Percentiles rank a stretch among this genome's conserved stretches.
phyloP scores from a whole-genome alignment of 2,329 filamentous ascomycete genomes.

The Taxawa tesnikishii region DNA sequence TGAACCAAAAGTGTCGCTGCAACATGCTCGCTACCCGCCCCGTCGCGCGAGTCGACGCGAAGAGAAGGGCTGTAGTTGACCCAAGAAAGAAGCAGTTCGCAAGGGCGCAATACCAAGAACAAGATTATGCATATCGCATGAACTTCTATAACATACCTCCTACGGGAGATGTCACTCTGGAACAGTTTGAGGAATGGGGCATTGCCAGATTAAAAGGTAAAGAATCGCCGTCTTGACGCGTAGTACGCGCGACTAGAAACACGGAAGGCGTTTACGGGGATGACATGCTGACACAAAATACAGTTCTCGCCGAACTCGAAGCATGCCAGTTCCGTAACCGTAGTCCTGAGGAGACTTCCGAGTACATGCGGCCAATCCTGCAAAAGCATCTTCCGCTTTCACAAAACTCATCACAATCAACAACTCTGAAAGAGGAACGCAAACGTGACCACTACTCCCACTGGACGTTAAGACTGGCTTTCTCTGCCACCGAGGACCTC shows the following conservation, averaged over 20 bases:
- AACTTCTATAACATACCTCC: constrained; percentile 87
- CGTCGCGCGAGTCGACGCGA: constrained; percentile 39
- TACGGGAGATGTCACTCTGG: constrained; percentile 86
- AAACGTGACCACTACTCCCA: constrained; percentile 97
- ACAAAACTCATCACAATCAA: constrained; percentile 54
- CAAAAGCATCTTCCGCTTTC: constrained; percentile 77
- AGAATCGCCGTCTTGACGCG: no score
- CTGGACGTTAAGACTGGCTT: constrained; percentile 89
- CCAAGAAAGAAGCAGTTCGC: constrained; percentile 81
- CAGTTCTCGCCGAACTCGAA: constrained; percentile 79
- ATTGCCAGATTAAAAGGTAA: constrained; percentile 79
- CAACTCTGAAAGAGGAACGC: constrained; percentile 55
- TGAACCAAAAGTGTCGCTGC: no score
- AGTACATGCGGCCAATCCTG: constrained; percentile 75
- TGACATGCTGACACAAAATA: constrained; percentile 5
- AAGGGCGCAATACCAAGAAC: constrained; percentile 60
- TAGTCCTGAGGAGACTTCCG: constrained; percentile 64
- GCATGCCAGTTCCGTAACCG: constrained; percentile 93
- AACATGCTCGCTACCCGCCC: constrained; percentile 10
- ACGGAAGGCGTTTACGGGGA: background rate
- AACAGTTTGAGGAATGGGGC: constrained; percentile 98
- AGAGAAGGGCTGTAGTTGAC: constrained; percentile 65
- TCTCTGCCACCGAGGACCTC: constrained; percentile 81
- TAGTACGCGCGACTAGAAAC: no score
- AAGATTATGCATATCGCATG: constrained; percentile 71